Base-by-base conservation (phyloP, 768 basidiomycete genomes). In the Mycena polygramma region DNA sequence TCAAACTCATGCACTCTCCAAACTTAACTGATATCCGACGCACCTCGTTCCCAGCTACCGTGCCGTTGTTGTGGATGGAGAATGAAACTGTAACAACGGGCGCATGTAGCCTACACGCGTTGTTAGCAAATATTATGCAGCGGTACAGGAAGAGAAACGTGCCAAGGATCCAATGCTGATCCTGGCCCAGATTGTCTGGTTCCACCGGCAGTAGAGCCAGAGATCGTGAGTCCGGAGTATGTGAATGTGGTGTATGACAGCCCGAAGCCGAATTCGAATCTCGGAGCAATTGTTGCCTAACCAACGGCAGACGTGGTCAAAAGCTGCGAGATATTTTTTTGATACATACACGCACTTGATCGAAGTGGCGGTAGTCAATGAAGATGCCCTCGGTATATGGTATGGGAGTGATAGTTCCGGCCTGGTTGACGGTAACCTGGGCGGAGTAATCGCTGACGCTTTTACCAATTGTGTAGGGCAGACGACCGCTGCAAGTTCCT, bases 311-410 rank as follows among this genome's bases (percentile, higher is more conserved):
- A 36, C 9, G 7, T 22, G 10, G 11, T 22, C 19, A 58, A 6
- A 19, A 24, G 45, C 51, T n/a, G 46, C 20, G 19, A 24, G 5
- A 24, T n/a, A n/a, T 48, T 14, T 36, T n/a, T 1, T 17, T 7
- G 30, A 35, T 26, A 2, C 41, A 17, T 36, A 24, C 10, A 30
- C 54, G 26, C 20, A 70, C 69, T 59, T 81, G 79, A 72, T 90
- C 89, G 68, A 90, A 90, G 77, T 85, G 82, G n/a, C 87, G 82
- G 74, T 90, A 89, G 72, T 88, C 89, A 65, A 90, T 83, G 72
- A 86, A 85, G 14, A 91, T 69, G 8, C 88, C 88, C 74, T 92
- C 91, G 49, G 74, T 84, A 75, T 92, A 92, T 14, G 85, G 81
- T 61, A 92, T 86, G 66, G 86, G 85, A 15, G 85, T 76, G 20